These are phyloP conservation scores for Stygiomarasmius scandens DNA, from an alignment of 1,284 basidiomycete species.

Conservation along the genomic window DNA sequence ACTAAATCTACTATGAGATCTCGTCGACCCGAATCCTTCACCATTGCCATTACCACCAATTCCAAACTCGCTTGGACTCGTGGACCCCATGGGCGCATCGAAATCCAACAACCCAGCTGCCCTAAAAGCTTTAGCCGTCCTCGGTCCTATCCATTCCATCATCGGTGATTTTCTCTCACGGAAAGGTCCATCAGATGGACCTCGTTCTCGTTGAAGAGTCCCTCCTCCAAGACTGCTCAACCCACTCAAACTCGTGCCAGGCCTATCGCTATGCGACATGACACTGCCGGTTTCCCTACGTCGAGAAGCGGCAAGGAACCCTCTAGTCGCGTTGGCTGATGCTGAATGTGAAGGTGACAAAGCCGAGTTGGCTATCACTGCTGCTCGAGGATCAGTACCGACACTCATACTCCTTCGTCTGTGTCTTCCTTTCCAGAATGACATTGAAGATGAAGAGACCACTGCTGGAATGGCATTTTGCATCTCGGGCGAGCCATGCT, in stretches of 20 bases:
- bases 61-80: not conserved
- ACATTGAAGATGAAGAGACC: not conserved
- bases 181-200: not conserved
- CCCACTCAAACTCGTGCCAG: not conserved
- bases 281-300: not conserved
- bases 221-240: not conserved
- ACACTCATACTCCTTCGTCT: not conserved
- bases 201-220: not conserved
- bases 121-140: conserved; percentile 68
- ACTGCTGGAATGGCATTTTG: not conserved
- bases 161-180: conserved; percentile 20
- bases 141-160: conserved; percentile 67
- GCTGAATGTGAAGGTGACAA: not conserved
- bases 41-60: not conserved
- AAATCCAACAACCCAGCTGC: conserved; percentile 68
- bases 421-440: not conserved
- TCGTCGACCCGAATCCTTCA: not conserved
- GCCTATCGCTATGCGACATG: not conserved
- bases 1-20: not conserved
- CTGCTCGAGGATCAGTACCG: not conserved
- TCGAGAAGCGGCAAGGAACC: not conserved
- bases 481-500: not conserved
- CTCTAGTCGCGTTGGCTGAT: not conserved
- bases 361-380: too few species aligned
- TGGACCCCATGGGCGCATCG: not conserved